These are phyloP conservation scores for Gamarada debralockiae DNA, from an alignment of 495 filamentous ascomycete genomes.

Conservation along the genomic window DNA sequence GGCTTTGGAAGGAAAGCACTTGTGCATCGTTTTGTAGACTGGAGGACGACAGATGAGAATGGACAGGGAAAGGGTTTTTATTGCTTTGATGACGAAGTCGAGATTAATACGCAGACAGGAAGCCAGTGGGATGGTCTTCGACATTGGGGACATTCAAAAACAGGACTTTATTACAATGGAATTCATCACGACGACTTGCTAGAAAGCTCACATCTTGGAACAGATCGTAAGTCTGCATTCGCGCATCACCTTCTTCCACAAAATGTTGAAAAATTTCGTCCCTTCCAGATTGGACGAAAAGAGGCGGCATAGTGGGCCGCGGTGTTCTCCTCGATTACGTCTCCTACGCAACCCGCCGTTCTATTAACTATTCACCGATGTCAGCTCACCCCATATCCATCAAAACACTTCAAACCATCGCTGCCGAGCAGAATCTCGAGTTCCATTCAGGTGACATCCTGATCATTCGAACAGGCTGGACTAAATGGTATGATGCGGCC, in stretches of 20 bases:
- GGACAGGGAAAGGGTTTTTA: constrained; percentile 35
- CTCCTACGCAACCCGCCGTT: constrained; percentile 39
- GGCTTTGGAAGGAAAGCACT: constrained; percentile 38
- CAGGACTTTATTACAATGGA: background rate
- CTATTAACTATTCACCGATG: constrained; percentile 49
- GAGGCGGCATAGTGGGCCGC: constrained; percentile 41
- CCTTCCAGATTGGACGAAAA: background rate
- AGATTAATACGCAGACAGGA: constrained; percentile 63
- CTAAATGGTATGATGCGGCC: constrained; percentile 37
- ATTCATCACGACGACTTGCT: background rate
- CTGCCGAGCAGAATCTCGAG: constrained; percentile 42
- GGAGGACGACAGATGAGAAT: too few relatives aligned
- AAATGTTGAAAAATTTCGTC: too few relatives aligned
- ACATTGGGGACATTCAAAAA: too few relatives aligned
- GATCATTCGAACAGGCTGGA: too few relatives aligned
- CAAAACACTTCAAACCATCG: constrained; percentile 49
- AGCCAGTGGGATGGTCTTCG: constrained; percentile 72
- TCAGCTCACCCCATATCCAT: constrained; percentile 49
- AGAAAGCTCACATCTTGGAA: too few relatives aligned
- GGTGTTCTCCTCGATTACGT: constrained; percentile 46
- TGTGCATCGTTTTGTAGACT: too few relatives aligned
- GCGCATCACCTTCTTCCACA: too few relatives aligned
- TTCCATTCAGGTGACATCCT: constrained; percentile 55
- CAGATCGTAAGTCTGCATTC: too few relatives aligned
- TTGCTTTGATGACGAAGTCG: constrained; percentile 63